Conservation (phyloP, 352 stramenopile genomes). For the Peronospora destructor region DNA sequence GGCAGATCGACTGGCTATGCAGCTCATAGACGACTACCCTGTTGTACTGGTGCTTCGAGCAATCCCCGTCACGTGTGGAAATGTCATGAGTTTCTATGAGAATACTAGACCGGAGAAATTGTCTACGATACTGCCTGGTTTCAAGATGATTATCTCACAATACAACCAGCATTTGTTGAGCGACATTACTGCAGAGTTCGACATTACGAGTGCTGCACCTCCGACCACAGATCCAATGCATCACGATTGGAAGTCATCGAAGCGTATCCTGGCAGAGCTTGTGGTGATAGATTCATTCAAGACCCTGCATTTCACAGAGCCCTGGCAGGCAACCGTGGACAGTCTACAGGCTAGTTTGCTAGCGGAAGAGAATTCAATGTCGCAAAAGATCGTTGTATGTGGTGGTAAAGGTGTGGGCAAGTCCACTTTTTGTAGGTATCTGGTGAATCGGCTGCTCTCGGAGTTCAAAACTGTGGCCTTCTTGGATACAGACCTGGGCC, state of each 20-base stretch:
- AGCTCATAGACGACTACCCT: conserved; percentile 52
- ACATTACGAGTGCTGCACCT: conserved; percentile 13
- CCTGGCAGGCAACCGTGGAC: conserved; percentile 46
- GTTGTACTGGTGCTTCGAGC: conserved; percentile 69
- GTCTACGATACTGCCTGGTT: conserved; percentile 57
- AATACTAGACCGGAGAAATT: conserved; percentile 19
- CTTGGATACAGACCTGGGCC: conserved; percentile 92
- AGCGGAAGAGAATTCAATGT: not conserved
- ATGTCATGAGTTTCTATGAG: conserved; percentile 75
- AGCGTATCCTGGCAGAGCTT: conserved; percentile 50
- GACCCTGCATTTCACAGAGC: conserved; percentile 53
- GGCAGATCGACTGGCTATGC: conserved; percentile 54
- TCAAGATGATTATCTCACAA: conserved; percentile 72
- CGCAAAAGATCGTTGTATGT: conserved; percentile 85
- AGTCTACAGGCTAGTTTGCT: conserved; percentile 38
- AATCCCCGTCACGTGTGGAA: conserved; percentile 60
- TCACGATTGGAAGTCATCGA: conserved; percentile 47
- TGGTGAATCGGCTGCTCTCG: conserved; percentile 88
- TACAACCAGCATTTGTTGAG: conserved; percentile 29
- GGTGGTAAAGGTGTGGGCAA: conserved; percentile 94
- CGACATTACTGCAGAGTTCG: conserved; percentile 13
- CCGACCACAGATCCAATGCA: conserved; percentile 8
- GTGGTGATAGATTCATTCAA: conserved; percentile 51
- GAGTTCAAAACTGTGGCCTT: conserved; percentile 80
- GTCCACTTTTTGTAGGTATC: conserved; percentile 91